Evolutionary conservation across 2,329 filamentous ascomycete species (phyloP).

Genomic region (Paradendryphiella salina): DNA sequence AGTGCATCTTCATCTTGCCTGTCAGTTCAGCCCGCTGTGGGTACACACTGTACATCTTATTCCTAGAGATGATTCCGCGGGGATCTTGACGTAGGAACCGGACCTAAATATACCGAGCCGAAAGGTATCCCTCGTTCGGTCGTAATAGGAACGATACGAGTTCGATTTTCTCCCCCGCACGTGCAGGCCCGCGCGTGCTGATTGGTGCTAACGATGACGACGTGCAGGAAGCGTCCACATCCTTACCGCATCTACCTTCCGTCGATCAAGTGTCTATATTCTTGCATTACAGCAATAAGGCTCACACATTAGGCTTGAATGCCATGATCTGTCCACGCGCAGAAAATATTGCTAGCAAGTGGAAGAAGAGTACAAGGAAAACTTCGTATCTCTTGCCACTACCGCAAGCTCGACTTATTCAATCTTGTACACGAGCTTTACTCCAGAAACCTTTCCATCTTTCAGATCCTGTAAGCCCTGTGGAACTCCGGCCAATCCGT

Average conservation of each 20-base stretch:
- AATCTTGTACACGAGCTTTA: conserved; percentile 42
- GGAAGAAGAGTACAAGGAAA: no score
- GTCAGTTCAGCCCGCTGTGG: not conserved
- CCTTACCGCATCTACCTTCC: not conserved
- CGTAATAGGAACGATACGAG: not conserved
- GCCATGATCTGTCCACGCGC: not conserved
- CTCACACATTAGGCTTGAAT: no score
- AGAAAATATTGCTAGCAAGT: not conserved
- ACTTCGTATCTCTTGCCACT: not conserved
- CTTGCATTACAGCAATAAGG: no score
- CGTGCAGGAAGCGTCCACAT: not conserved
- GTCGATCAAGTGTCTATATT: not conserved
- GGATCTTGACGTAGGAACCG: not conserved
- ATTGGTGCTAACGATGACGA: not conserved
- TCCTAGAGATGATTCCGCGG: not conserved
- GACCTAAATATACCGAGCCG: not conserved
- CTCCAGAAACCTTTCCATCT: conserved; percentile 40
- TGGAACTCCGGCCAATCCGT: conserved; percentile 37
- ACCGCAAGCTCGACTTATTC: not conserved
- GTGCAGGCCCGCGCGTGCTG: not conserved
- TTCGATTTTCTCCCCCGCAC: not conserved
- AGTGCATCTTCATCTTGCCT: not conserved
- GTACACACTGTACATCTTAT: not conserved
- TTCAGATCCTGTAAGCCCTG: conserved; percentile 41
- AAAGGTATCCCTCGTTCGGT: not conserved